Evolutionary conservation across 2,329 filamentous ascomycete species (phyloP).

Genomic region (Grosmannia huntii): DNA sequence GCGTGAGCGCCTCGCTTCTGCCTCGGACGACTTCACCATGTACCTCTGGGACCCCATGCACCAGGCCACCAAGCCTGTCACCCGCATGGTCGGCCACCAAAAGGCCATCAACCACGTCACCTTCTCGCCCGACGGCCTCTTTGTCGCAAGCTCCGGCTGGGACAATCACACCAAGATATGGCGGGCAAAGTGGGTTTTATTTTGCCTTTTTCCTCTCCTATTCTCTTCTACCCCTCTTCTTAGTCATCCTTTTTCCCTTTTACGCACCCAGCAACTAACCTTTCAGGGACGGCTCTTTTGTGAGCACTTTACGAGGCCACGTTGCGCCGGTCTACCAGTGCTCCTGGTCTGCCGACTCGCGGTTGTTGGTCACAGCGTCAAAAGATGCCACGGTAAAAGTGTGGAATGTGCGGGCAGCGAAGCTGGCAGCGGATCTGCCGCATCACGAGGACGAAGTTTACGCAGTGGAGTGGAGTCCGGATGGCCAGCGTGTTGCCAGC

Average conservation of each 20-base stretch:
- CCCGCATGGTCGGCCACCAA: constrained; percentile 84
- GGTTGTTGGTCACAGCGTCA: constrained; percentile 74
- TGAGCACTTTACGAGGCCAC: constrained; percentile 79
- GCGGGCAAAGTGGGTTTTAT: constrained; percentile 54
- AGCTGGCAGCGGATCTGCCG: constrained; percentile 67
- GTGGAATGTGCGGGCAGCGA: constrained; percentile 81
- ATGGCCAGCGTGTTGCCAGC: constrained; percentile 78
- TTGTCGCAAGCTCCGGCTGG: constrained; percentile 81
- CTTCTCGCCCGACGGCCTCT: constrained; percentile 78
- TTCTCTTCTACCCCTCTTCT: neutral
- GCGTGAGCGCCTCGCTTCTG: constrained; percentile 75
- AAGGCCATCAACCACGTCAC: constrained; percentile 94
- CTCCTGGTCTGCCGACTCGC: constrained; percentile 81
- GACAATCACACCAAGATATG: constrained; percentile 94
- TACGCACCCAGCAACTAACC: neutral
- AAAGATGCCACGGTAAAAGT: constrained; percentile 93
- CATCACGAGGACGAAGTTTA: constrained; percentile 91
- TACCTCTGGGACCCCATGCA: constrained; percentile 81
- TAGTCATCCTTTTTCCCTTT: neutral
- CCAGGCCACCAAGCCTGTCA: constrained; percentile 66
- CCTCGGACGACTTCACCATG: constrained; percentile 84
- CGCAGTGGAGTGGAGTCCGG: constrained; percentile 87
- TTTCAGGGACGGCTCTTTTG: constrained; percentile 55
- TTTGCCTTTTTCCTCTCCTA: neutral
- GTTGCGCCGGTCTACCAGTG: constrained; percentile 85